phyloP scores from a whole-genome alignment of 768 basidiomycete genomes.

The Lactifluus rugatus region DNA sequence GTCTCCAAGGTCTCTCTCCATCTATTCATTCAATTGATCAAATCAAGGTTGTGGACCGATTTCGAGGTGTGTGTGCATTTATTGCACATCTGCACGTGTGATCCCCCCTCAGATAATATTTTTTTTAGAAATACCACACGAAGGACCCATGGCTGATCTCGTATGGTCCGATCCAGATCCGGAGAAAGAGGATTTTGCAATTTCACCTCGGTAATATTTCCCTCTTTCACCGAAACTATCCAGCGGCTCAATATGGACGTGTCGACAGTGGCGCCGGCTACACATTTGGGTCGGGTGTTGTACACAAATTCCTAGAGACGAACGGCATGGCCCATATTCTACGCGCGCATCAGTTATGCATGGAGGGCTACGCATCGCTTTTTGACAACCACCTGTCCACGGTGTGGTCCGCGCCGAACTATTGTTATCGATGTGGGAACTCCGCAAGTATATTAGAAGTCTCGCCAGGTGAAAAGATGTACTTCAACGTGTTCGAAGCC shows the following conservation, averaged over 20 bases:
- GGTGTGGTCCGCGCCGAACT: conserved; percentile 98
- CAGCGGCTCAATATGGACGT: background rate
- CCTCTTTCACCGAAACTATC: background rate
- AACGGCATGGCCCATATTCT: conserved; percentile 97
- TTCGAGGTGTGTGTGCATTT: conserved; percentile 56
- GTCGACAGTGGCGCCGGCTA: conserved; percentile 84
- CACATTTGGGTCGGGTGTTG: conserved; percentile 96
- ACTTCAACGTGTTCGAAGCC: conserved; percentile 97
- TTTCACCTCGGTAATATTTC: conserved; percentile 75
- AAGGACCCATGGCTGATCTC: conserved; percentile 98
- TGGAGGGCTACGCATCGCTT: conserved; percentile 98
- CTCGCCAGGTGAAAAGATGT: conserved; percentile 76
- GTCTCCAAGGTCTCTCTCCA: conserved; percentile 74
- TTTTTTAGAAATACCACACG: conserved; percentile 87
- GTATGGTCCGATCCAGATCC: conserved; percentile 99
- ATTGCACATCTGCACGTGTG: background rate
- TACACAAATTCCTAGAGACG: conserved; percentile 92
- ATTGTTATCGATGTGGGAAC: conserved; percentile 98
- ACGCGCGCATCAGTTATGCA: conserved; percentile 96
- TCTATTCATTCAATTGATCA: conserved; percentile 99
- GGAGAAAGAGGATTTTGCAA: conserved; percentile 99
- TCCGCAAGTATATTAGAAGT: conserved; percentile 95
- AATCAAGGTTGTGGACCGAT: conserved; percentile 98
- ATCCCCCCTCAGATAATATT: background rate
- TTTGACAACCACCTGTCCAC: conserved; percentile 94